These are phyloP conservation scores for Eucalyptus sp. DNA, from an alignment of 345 rosid genomes.

Conservation along the genomic window DNA sequence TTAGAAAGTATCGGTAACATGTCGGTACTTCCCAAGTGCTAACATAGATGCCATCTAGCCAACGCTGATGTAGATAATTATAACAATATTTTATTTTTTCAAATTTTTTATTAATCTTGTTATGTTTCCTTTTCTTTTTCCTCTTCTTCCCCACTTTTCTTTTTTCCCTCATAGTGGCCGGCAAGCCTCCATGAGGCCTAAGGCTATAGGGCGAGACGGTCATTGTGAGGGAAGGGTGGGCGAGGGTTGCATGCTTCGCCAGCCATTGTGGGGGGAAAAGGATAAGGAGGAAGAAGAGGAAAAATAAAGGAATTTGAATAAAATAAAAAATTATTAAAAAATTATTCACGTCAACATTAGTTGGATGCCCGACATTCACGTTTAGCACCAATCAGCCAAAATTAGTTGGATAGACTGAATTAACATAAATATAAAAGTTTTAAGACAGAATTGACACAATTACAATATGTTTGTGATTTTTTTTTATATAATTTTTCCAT, in stretches of 20 bases:
- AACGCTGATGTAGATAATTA: accelerated
- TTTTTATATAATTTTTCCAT: not conserved
- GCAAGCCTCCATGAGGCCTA: too few relatives aligned
- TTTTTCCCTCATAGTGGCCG: accelerated
- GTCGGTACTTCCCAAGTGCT: too few relatives aligned
- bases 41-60: accelerated
- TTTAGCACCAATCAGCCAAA: accelerated
- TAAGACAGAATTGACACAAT: accelerated
- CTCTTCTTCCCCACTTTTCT: not conserved
- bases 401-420: accelerated
- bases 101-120: too few relatives aligned
- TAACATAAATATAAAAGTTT: too few relatives aligned
- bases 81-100: too few relatives aligned
- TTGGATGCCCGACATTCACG: accelerated
- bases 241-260: accelerated
- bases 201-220: accelerated
- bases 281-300: not conserved
- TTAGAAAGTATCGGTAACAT: accelerated
- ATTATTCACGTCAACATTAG: accelerated
- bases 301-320: too few relatives aligned
- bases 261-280: not conserved
- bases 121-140: too few relatives aligned
- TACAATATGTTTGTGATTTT: too few relatives aligned
- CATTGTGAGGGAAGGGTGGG: not conserved
- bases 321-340: too few relatives aligned